phyloP scores from a whole-genome alignment of 2,329 filamentous ascomycete species.

The Plectosphaerella plurivora region DNA sequence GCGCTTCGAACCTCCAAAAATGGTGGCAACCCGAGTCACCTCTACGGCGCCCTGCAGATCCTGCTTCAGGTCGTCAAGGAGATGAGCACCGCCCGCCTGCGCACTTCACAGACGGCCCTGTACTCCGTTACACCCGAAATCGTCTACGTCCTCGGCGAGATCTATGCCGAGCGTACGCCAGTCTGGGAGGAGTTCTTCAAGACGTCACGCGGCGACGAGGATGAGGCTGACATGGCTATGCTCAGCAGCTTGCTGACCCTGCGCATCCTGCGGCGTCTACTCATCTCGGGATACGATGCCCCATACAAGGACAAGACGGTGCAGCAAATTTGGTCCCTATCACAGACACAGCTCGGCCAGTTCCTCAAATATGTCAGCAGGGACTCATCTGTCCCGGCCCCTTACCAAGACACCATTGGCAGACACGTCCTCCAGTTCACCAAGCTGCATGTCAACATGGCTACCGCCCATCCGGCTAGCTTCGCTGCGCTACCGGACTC shows the following conservation, averaged over 20 bases:
- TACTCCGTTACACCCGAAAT: conserved; percentile 79
- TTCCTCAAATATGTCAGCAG: conserved; percentile 62
- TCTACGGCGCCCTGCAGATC: conserved; percentile 70
- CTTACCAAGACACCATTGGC: conserved; percentile 61
- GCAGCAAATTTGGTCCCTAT: conserved; percentile 73
- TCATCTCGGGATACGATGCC: conserved; percentile 78
- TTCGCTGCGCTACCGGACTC: conserved; percentile 81
- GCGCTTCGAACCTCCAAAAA: conserved; percentile 57
- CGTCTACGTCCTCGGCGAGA: conserved; percentile 70
- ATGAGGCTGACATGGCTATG: conserved; percentile 58
- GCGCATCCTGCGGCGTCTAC: conserved; percentile 73
- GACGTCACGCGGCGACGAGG: conserved; percentile 42
- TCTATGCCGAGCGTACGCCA: conserved; percentile 72
- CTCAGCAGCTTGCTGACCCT: conserved; percentile 74
- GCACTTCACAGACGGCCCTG: conserved; percentile 69
- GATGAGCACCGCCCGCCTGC: conserved; percentile 72
- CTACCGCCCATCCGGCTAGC: conserved; percentile 70
- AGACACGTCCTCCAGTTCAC: conserved; percentile 87
- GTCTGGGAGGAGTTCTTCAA: conserved; percentile 62
- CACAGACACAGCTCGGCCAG: conserved; percentile 72
- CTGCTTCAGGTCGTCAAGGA: conserved; percentile 89
- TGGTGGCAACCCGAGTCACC: conserved; percentile 57
- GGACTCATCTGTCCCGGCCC: conserved; percentile 47
- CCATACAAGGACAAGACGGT: conserved; percentile 77
- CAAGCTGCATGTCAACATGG: conserved; percentile 88